phyloP scores from a whole-genome alignment of 23 red algal species.

The Gracilaria vermiculophylla region DNA sequence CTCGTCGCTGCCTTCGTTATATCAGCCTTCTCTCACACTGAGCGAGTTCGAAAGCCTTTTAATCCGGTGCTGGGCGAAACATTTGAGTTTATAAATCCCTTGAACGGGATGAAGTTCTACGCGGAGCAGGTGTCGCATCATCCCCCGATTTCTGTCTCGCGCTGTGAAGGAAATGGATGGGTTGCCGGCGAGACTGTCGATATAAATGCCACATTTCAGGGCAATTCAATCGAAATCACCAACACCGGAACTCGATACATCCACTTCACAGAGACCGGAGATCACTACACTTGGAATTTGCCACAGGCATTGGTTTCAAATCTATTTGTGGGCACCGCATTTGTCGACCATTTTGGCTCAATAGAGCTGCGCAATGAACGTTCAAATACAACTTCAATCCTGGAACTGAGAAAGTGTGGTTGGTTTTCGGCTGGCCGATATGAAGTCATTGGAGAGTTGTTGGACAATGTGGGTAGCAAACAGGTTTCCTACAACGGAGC shows the following conservation, averaged over 20 bases:
- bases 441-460: slow-evolving; percentile 54
- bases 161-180: slow-evolving; percentile 68
- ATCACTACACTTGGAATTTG: slow-evolving; percentile 85
- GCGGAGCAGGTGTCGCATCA: slow-evolving; percentile 93
- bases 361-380: slow-evolving; percentile 58
- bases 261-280: slow-evolving; percentile 56
- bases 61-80: slow-evolving; percentile 90
- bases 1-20: slow-evolving; percentile 76
- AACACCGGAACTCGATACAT: slow-evolving; percentile 74
- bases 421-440: slow-evolving; percentile 81
- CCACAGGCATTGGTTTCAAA: slow-evolving; percentile 70
- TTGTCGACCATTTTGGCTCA: slow-evolving; percentile 82
- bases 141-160: slow-evolving; percentile 77
- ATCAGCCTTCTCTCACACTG: slow-evolving; percentile 79
- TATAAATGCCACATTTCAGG: slow-evolving; percentile 75
- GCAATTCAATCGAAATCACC: slow-evolving; percentile 80
- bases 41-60: slow-evolving; percentile 92
- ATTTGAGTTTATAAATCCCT: slow-evolving; percentile 48
- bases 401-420: slow-evolving; percentile 73
- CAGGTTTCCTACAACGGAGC: slow-evolving; percentile 57
- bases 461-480: slow-evolving; percentile 26
- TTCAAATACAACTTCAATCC: slow-evolving; percentile 34
- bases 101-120: slow-evolving; percentile 65
- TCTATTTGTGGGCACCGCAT: slow-evolving; percentile 80
- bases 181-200: slow-evolving; percentile 75